Evolutionary conservation across 2,329 filamentous ascomycete species (phyloP), one percentile per base, ranked within the genome.

Genomic region (Shiraia sp.): DNA sequence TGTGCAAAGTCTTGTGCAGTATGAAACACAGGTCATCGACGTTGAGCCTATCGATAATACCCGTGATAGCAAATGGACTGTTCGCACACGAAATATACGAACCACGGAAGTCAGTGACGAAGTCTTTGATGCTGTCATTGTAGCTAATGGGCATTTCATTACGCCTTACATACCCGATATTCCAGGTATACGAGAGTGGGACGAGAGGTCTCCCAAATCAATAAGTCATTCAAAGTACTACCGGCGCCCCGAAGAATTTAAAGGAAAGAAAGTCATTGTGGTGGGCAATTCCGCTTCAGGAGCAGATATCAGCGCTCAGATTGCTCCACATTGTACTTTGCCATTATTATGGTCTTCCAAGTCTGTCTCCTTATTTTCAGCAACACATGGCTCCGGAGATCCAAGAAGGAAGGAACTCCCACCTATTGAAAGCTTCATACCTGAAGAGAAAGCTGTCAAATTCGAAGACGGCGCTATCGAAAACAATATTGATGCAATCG

Each of bases 271-370:
- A 67, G 87, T 93, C 9, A 69, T 96, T 4, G 79, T 96, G 0
- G 83, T 96, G 0, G 92, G 92, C 8, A 93, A 89, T 57, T 86
- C 86, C 0, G 87, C 90, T 0, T 95, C 89, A 0, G 92, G 90
- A 0, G 72, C 90, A 12, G 92, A 97, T 60, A 89, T 97, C 55
- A 85, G 86, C 12, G 72, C 77, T 2, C 92, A 96, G 64, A 86
- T 96, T 55, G 80, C 78, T 35, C 62, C 72, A 5, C 75, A 83
- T 25, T 83, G 82, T 61, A 69, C 73, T 2, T 84, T 82, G 9
- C 66, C 65, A 2, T 69, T 93, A 1, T 70, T 92, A n/a, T 64
- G 61, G 61, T 60, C 57, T 1, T 52, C 50, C 25, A 54, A 46
- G 39, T 55, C 36, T 7, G 23, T 12, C 6, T 51, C 33, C 32